These are phyloP conservation scores for Ustilago hordei DNA, from an alignment of 1,284 basidiomycete species.

Conservation along the genomic window DNA sequence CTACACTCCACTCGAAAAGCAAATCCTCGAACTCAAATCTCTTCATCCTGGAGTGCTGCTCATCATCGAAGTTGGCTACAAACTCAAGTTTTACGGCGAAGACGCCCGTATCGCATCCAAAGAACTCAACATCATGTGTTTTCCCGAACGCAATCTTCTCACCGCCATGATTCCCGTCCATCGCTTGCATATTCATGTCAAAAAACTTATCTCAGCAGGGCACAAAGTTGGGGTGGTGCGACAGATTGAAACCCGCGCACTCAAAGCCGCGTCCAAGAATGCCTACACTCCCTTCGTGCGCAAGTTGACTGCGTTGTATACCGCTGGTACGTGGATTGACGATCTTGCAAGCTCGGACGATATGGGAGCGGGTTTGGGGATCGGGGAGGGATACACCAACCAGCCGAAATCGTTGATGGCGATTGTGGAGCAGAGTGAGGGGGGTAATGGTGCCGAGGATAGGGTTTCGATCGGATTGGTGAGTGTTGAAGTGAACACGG, in stretches of 20 bases:
- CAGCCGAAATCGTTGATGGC: conserved; percentile 56
- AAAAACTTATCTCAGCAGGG: conserved; percentile 84
- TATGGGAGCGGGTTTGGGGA: conserved; percentile 1
- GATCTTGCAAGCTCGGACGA: conserved; percentile 77
- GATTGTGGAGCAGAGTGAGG: conserved; percentile 77
- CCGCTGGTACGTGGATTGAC: conserved; percentile 85
- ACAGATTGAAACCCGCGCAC: conserved; percentile 91
- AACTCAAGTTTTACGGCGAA: conserved; percentile 83
- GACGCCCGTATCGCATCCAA: conserved; percentile 87
- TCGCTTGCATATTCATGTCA: conserved; percentile 83
- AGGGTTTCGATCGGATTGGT: conserved; percentile 80
- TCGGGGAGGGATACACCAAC: conserved; percentile 34
- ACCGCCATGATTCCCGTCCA: conserved; percentile 86
- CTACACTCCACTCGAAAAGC: conserved; percentile 72
- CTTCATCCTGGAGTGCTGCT: conserved; percentile 79
- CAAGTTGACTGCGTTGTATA: conserved; percentile 84
- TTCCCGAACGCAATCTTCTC: conserved; percentile 81
- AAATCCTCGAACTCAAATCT: conserved; percentile 63
- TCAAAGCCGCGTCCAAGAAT: conserved; percentile 80
- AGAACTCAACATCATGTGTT: conserved; percentile 83
- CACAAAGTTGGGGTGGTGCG: conserved; percentile 87
- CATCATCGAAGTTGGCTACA: conserved; percentile 77
- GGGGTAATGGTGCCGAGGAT: conserved; percentile 74
- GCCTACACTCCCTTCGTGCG: conserved; percentile 78
- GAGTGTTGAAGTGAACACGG: conserved; percentile 85